Evolutionary conservation across 2,329 filamentous ascomycete genomes (phyloP).

Genomic region (Onygena corvina): DNA sequence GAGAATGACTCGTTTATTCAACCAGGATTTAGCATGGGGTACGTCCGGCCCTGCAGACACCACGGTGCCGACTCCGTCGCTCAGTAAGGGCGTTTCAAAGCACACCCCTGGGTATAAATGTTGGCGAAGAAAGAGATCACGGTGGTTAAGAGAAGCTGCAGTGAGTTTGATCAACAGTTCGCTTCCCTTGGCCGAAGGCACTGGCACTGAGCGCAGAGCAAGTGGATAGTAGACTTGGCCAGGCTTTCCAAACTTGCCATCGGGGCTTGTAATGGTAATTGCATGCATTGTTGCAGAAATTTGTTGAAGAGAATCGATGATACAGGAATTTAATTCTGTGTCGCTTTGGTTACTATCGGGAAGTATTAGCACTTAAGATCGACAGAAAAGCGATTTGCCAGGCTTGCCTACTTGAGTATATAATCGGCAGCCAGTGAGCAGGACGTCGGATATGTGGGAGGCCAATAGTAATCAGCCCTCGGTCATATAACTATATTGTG

Average conservation of each 20-base stretch:
- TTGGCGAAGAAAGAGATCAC: constrained; percentile 87
- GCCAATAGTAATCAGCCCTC: no score
- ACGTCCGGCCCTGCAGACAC: constrained; percentile 48
- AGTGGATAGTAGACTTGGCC: constrained; percentile 61
- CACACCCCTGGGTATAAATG: constrained; percentile 78
- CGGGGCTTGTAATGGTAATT: constrained; percentile 40
- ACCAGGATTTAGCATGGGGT: constrained; percentile 42
- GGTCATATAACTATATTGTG: no score
- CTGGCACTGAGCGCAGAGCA: constrained; percentile 47
- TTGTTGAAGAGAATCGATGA: background rate
- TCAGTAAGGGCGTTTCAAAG: constrained; percentile 64
- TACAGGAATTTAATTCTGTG: background rate
- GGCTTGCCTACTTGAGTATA: no score
- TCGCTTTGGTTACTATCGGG: background rate
- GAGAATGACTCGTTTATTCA: constrained; percentile 60
- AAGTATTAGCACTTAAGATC: background rate
- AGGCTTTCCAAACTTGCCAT: constrained; percentile 57
- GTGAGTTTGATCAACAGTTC: constrained; percentile 65
- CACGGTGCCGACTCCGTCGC: constrained; percentile 71
- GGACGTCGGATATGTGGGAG: no score
- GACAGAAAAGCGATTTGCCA: no score
- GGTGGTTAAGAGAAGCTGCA: constrained; percentile 81
- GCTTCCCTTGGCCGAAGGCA: constrained; percentile 50
- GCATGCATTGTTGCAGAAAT: constrained; percentile 22
- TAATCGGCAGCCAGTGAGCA: no score